Evolutionary conservation across 257 asterid species (phyloP), one percentile per base, ranked within the genome.

Genomic region (Nemophila menziesii): DNA sequence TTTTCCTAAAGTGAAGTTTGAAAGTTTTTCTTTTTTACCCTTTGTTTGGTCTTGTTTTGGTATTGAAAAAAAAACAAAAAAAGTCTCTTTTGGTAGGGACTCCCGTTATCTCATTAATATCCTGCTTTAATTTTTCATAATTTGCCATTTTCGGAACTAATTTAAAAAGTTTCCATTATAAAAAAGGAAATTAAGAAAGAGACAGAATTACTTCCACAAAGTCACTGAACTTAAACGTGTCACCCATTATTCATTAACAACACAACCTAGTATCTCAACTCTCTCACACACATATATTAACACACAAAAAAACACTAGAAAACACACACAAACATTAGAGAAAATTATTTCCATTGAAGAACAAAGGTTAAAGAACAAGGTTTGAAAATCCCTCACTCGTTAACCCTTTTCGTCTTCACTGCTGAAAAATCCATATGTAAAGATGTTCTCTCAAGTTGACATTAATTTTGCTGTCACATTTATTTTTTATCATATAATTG

Each of bases 171-270:
- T 5, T 5, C 33, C 10, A 10, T 26, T 26, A 26, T 10, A 4
- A 26, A 26, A 26, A 26, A 26, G 6, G 5, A 26, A 26, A 26
- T 26, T 26, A 26, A 26, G 33, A 26, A 10, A 26, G 33, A 26
- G 44, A 39, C 44, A 39, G 18, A 39, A 15, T 19, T 39, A 22
- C 16, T 39, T 39, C 44, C 44, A 5, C 44, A 20, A 22, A 39
- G 44, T 16, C 20, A 39, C 6, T 22, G 1, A 39, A 16, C 2
- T 9, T 8, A 15, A 8, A 39, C 44, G 44, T 39, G 44, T 39
- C 22, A 16, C 44, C 2, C 19, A 39, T 5, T 15, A 19, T 12
- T 29, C 7, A 29, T 29, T 29, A 5, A 29, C 36, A 29, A 29
- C 36, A 29, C 36, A 29, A 7, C 36, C 12, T 13, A 3, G 36